Base-by-base conservation (phyloP, 1,284 basidiomycete species). In the Pascua guehoae region DNA sequence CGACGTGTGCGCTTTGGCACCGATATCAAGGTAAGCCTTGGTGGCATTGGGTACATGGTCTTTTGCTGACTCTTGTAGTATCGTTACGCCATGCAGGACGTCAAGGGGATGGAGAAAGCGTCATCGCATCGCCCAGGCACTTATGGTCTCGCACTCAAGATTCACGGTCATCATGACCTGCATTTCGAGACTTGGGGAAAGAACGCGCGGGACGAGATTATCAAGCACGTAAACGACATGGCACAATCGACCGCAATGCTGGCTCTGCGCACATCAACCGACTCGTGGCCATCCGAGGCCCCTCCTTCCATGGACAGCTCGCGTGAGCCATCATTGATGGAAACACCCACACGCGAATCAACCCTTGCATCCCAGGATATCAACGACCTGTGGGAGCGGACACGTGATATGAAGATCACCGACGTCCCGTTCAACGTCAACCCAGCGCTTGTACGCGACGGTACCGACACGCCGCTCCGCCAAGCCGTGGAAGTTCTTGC, bases 111-210 rank as follows among this genome's bases (percentile, higher is more conserved):
- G 0, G 77, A 71, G 37, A 64, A 70, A 12, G 74, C 77, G 16
- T 65, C 69, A 8, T 61, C 77, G 5, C 61, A 75, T 24, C 69
- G 76, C 38, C 63, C 78, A 17, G 76, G 74, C n/a, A 70, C 78
- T n/a, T 74, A 81, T 61, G 82, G 81, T 8, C 62, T 86, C 50
- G 67, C 76, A 9, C 63, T 87, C 11, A 76, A 81, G 51, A 73
- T 86, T 12, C 76, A 80, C 41, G 84, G 82, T 12, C 81, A 82
- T 43, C 62, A 72, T 5, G 80, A 83, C 56, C 61, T 86, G 38
- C 74, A 73, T 24, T 81, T 88, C 58, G 79, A 82, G 41, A 86
- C 87, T 69, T 78, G 76, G 62, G 76, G 73, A 10, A 65, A 69
- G 18, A 67, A 73, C 8, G 63, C 75, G 5, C 75, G 85, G 38